Percentiles rank a stretch among this genome's conserved stretches.
Conservation (phyloP, 108 stramenopile genomes). For the Epipyxis sp. region DNA sequence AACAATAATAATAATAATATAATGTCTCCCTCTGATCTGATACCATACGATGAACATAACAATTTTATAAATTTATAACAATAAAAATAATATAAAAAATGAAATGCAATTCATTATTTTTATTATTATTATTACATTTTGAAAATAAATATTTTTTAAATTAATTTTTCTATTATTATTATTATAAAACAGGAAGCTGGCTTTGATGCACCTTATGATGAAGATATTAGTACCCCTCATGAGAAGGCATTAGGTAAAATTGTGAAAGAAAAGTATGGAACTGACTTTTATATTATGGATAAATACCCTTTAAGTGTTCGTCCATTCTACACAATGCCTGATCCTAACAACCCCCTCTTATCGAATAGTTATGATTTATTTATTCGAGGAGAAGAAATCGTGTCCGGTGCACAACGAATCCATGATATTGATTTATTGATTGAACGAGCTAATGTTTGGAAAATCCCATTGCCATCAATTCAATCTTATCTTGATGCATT, state of each 20-base stretch:
- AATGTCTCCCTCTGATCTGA: no score
- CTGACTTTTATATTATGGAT: slow-evolving; percentile 99
- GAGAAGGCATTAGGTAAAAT: slow-evolving; percentile 95
- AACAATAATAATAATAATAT: no score
- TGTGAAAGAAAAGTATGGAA: slow-evolving; percentile 89
- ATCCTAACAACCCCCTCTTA: slow-evolving; percentile 71
- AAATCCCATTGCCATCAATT: slow-evolving; percentile 79
- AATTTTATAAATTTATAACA: no score
- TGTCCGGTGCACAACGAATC: slow-evolving; percentile 96
- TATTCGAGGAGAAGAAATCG: slow-evolving; percentile 98
- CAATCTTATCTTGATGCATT: slow-evolving; percentile 89
- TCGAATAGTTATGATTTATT: slow-evolving; percentile 97
- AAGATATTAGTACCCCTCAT: slow-evolving; percentile 91
- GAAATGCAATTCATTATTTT: no score
- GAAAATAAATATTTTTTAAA: neutral
- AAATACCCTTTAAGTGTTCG: slow-evolving; percentile 93
- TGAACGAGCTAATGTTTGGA: slow-evolving; percentile 80
- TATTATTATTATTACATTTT: no score
- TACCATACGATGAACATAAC: no score
- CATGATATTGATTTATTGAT: slow-evolving; percentile 88
- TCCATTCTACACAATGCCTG: slow-evolving; percentile 99
- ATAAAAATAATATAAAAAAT: no score
- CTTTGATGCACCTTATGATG: slow-evolving; percentile 57
- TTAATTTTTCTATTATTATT: slow-evolving; percentile 9
- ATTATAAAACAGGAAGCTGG: neutral